Evolutionary conservation across 352 stramenopile species (phyloP).

Genomic region (Phytopythium oedochilum): DNA sequence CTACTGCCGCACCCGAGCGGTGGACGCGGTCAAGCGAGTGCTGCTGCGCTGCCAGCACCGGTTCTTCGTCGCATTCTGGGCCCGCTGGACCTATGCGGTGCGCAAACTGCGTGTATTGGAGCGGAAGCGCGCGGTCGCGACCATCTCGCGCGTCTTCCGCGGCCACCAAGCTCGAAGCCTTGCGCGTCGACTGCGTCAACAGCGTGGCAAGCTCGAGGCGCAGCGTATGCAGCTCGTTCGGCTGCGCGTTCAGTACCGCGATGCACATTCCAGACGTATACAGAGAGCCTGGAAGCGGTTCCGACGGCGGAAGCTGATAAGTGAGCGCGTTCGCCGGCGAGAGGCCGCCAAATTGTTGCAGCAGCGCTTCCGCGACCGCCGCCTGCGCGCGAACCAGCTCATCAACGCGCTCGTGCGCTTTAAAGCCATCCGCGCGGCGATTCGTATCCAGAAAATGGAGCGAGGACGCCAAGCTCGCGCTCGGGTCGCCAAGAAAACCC

Average conservation of each 20-base stretch:
- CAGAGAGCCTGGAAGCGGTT: conserved; percentile 35
- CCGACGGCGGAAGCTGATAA: conserved; percentile 8
- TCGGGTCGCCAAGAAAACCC: conserved; percentile 8
- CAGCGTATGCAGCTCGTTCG: conserved; percentile 29
- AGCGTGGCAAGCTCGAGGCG: conserved; percentile 15
- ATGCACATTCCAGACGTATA: conserved; percentile 37
- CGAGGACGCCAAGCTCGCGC: conserved; percentile 27
- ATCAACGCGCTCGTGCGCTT: conserved; percentile 29
- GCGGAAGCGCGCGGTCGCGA: conserved; percentile 22
- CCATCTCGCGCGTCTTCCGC: conserved; percentile 36
- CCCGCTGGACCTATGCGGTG: conserved; percentile 21
- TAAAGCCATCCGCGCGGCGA: conserved; percentile 23
- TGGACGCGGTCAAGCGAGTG: conserved; percentile 36
- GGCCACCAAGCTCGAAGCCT: conserved; percentile 28
- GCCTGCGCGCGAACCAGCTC: conserved; percentile 32
- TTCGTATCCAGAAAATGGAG: conserved; percentile 35
- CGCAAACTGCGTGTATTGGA: conserved; percentile 15
- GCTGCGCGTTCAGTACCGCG: conserved; percentile 38
- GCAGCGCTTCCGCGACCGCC: conserved; percentile 23
- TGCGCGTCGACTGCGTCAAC: conserved; percentile 16
- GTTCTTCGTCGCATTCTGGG: conserved; percentile 45
- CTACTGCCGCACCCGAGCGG: conserved; percentile 33
- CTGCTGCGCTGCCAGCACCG: conserved; percentile 45
- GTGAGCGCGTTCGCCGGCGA: conserved; percentile 6
- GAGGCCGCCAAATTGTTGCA: conserved; percentile 29